Base-by-base conservation (phyloP, 805 yeast genomes). In the Yarrowia porcina region DNA sequence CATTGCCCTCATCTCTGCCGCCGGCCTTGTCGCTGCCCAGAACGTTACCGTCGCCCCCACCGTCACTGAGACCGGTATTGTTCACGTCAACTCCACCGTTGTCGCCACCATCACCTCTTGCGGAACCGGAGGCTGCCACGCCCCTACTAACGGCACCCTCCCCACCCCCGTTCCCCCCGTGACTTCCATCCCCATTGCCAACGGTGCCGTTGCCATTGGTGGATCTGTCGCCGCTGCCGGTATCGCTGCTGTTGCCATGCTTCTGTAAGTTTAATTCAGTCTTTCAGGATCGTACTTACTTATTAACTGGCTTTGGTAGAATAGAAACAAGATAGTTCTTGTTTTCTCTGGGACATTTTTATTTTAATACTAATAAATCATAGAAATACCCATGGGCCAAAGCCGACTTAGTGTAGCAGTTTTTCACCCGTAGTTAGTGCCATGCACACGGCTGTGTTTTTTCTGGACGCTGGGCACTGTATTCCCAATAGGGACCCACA, bases 21-120 rank as follows among this genome's bases (percentile, higher is more conserved):
- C 59, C 23, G 59, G 44, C 59, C 44, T 52, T 21, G 59, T 39
- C 18, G 59, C 59, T 25, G 59, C 59, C 44, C 59, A 52, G 59
- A 52, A 35, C 59, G 44, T 36, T 13, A 52, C 59, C 20, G 44
- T 25, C 44, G 32, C 32, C 11, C 44, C 44, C 38, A 36, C 32
- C 35, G 44, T 33, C 33, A 36, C 59, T 33, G 44, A 35, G 44
- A 52, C 59, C 32, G 59, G 44, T 36, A 25, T 36, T 36, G 59
- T 27, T 5, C 30, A 30, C 33, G 33, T 33, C 44, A 52, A 52
- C 59, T 52, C 59, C 32, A 52, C 59, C n/a, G 59, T 52, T 9
- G 28, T 33, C 18, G 59, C 59, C 25, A 52, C 59, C 33, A 36
- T 52, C 59, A 52, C 59, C 59, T 52, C 59, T 52, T 52, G 59